Conservation (phyloP, 2,329 filamentous ascomycete species). For the Colletotrichum chlorophyti region DNA sequence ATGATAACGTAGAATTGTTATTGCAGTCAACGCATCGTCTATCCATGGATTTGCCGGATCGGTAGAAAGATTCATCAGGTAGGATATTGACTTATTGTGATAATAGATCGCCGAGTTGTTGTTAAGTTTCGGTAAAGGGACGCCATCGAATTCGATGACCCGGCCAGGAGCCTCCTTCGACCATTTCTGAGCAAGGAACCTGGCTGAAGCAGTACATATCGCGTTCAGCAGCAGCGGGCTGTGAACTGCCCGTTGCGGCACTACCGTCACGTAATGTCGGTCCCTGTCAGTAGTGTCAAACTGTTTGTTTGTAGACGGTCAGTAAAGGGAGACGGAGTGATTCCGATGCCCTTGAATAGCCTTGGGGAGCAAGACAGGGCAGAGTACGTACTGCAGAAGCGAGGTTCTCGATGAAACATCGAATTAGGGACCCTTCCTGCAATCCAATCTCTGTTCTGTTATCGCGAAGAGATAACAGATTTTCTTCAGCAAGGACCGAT, state of each 20-base stretch:
- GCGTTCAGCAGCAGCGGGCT: constrained; percentile 2
- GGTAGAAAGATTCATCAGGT: constrained; percentile 3
- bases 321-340: background rate
- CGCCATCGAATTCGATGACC: constrained; percentile 3
- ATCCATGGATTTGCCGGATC: constrained; percentile 10
- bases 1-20: constrained; percentile 8
- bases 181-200: constrained; percentile 4
- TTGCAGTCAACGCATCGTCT: constrained; percentile 8
- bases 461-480: background rate
- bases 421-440: constrained; percentile 2
- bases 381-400: constrained; percentile 3
- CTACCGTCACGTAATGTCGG: constrained; percentile 2
- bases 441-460: background rate
- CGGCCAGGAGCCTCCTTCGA: background rate
- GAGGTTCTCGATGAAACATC: constrained; percentile 11
- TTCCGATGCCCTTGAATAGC: background rate
- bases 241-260: constrained; percentile 2
- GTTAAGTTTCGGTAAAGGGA: background rate
- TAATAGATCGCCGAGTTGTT: constrained; percentile 10
- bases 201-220: constrained; percentile 10
- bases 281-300: constrained; percentile 16
- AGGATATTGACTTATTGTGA: constrained; percentile 6
- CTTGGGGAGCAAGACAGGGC: background rate
- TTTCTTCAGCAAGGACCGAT: background rate
- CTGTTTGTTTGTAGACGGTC: background rate